Conservation (phyloP, 495 filamentous ascomycete genomes). For the Talaromyces proteolyticus region DNA sequence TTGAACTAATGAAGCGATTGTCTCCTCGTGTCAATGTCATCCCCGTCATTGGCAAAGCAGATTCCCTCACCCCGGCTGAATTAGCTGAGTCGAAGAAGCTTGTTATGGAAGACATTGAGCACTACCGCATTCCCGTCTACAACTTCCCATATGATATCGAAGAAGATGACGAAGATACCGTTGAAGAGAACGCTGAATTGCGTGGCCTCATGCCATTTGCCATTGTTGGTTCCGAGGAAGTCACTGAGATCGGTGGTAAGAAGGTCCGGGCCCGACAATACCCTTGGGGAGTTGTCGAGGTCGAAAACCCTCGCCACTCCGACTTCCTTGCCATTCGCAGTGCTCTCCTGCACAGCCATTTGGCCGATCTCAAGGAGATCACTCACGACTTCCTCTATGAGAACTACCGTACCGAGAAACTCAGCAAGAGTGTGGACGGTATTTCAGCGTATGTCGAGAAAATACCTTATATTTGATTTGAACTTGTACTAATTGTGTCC, state of each 20-base stretch:
- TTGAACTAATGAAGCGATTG: constrained; percentile 98
- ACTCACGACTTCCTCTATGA: constrained; percentile 99
- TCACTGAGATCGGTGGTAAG: constrained; percentile 87
- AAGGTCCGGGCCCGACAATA: constrained; percentile 94
- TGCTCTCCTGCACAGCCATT: constrained; percentile 91
- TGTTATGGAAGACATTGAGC: constrained; percentile 99
- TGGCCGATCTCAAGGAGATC: constrained; percentile 98
- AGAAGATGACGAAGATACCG: constrained; percentile 98
- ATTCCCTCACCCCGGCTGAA: constrained; percentile 93
- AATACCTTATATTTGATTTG: not conserved
- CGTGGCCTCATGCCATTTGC: constrained; percentile 97
- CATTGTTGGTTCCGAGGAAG: constrained; percentile 94
- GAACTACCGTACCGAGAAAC: constrained; percentile 99
- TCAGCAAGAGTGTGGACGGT: constrained; percentile 97
- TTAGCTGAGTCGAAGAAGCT: constrained; percentile 98
- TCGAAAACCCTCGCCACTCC: constrained; percentile 97
- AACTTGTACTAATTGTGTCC: constrained; percentile 22
- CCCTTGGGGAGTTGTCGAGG: constrained; percentile 97
- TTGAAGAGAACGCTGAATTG: constrained; percentile 97
- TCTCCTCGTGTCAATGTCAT: constrained; percentile 98
- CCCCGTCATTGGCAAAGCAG: constrained; percentile 96
- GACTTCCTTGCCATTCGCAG: constrained; percentile 98
- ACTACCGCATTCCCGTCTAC: constrained; percentile 99
- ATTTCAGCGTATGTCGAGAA: constrained; percentile 70
- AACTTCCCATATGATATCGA: constrained; percentile 99